Base-by-base conservation (phyloP, 345 rosid species). In the Dovyalis caffra region DNA sequence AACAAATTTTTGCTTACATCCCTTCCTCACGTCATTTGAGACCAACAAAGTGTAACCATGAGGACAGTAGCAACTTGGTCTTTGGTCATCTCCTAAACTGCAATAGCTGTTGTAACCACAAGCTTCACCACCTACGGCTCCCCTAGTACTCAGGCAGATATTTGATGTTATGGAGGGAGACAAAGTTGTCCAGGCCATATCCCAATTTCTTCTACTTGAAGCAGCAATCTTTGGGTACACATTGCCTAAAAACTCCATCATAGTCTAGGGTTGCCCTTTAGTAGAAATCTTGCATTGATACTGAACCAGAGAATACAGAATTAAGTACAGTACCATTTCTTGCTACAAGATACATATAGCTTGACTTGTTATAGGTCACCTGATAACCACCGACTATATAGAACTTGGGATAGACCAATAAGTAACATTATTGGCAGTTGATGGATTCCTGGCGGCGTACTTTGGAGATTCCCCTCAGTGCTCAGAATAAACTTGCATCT, bases 101-200 rank as follows among this genome's bases (percentile, higher is more conserved):
- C 97, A 92, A 49, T 79, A 81, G 76, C 82, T 88, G 66, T 89
- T 89, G 83, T 47, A 84, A 32, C 93, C 97, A 60, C 95, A 92
- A 11, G 88, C 86, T 45, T 83, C 86, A 28, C 78, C 49, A 6
- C 92, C 89, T 35, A 8, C 37, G 37, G 5, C 37, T 2, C 43
- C 21, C 0, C n/a, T 3, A 12, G 86, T 57, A 0, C 25, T 20
- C 11, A n/a, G 1, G 79, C 92, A 89, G 5, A 87, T 80, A 73
- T 92, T 77, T 62, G 75, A 29, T 1, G 92, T 89, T 57, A 63
- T 31, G n/a, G n/a, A n/a, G 34, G 51, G 62, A 4, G 74, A 51
- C 49, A 70, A 8, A 18, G 21, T 32, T 0, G 84, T 74, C 91
- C 92, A 89, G 18, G 14, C 61, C 68, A 28, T 38, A 0, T 79